These are phyloP conservation scores for Moesziomyces aphidis DNA, from an alignment of 1,284 basidiomycete genomes.

Conservation along the genomic window DNA sequence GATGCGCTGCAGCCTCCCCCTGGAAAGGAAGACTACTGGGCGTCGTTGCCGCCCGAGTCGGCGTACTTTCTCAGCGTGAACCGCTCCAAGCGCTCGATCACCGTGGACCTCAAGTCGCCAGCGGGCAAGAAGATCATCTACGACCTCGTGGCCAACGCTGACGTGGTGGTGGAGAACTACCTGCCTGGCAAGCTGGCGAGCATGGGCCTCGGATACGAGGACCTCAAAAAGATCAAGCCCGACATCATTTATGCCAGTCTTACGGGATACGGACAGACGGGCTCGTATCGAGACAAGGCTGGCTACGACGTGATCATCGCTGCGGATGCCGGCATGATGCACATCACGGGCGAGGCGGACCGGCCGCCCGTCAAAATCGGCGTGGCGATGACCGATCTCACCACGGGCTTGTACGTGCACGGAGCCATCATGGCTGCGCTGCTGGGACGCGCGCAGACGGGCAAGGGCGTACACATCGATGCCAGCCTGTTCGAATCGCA, in stretches of 20 bases:
- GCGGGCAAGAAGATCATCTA: constrained; percentile 83
- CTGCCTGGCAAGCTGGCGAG: constrained; percentile 78
- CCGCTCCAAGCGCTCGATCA: constrained; percentile 85
- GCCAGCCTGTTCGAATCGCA: constrained; percentile 76
- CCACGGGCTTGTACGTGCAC: constrained; percentile 91
- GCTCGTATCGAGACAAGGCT: constrained; percentile 82
- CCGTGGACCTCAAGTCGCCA: constrained; percentile 84
- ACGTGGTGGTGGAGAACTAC: constrained; percentile 75
- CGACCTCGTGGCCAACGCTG: constrained; percentile 79
- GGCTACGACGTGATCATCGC: constrained; percentile 64
- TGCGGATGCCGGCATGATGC: constrained; percentile 63
- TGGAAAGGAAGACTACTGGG: constrained; percentile 73
- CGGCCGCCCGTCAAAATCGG: constrained; percentile 81
- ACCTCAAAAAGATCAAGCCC: constrained; percentile 82
- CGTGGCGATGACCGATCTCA: constrained; percentile 89
- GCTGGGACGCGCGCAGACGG: constrained; percentile 83
- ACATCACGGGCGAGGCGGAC: constrained; percentile 83
- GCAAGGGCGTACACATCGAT: constrained; percentile 89
- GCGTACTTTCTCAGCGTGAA: constrained; percentile 93
- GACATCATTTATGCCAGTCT: constrained; percentile 88
- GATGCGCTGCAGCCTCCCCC: constrained; percentile 43
- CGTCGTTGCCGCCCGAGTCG: constrained; percentile 81
- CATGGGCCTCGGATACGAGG: constrained; percentile 87
- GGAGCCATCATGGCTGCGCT: constrained; percentile 92
- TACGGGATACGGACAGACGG: constrained; percentile 93